phyloP scores from a whole-genome alignment of 805 yeast species.

The Millerago galiae region DNA sequence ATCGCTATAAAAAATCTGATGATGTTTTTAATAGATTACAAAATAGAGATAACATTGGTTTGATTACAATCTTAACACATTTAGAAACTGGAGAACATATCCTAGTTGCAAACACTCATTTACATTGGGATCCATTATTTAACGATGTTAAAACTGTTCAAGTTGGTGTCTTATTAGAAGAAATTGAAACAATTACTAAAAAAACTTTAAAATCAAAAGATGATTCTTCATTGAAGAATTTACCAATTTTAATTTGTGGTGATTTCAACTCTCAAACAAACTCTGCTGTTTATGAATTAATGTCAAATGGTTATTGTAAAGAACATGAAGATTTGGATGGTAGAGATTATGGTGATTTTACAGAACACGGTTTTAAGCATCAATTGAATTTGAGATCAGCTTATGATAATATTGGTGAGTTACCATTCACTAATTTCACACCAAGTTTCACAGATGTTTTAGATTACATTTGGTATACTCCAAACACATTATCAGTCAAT shows the following conservation, averaged over 20 bases:
- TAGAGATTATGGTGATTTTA: conserved; percentile 84
- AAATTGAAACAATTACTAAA: conserved; percentile 62
- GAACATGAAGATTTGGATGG: conserved; percentile 79
- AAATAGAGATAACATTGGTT: conserved; percentile 91
- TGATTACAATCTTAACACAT: conserved; percentile 70
- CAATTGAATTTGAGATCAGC: conserved; percentile 78
- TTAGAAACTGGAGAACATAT: conserved; percentile 63
- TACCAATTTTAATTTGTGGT: conserved; percentile 86
- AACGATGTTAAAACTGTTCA: conserved; percentile 96
- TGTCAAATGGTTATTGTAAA: conserved; percentile 74
- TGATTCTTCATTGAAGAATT: conserved; percentile 43
- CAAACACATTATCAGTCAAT: conserved; percentile 69
- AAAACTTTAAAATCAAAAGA: conserved; percentile 27
- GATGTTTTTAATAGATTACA: conserved; percentile 94
- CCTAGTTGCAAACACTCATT: conserved; percentile 82
- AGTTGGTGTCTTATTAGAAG: conserved; percentile 86
- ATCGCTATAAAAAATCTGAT: conserved; percentile 84
- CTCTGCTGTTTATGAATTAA: conserved; percentile 88
- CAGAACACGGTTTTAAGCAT: conserved; percentile 84
- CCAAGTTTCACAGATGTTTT: conserved; percentile 90
- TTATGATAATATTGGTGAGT: conserved; percentile 76
- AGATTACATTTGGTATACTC: conserved; percentile 94
- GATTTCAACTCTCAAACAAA: conserved; percentile 86
- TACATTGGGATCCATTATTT: conserved; percentile 97
- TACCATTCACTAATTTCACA: conserved; percentile 91